A percentile compares a stretch with the other conserved stretches of the same genome.
phyloP scores from a whole-genome alignment of 345 rosid genomes.

The Durio zibethinus region DNA sequence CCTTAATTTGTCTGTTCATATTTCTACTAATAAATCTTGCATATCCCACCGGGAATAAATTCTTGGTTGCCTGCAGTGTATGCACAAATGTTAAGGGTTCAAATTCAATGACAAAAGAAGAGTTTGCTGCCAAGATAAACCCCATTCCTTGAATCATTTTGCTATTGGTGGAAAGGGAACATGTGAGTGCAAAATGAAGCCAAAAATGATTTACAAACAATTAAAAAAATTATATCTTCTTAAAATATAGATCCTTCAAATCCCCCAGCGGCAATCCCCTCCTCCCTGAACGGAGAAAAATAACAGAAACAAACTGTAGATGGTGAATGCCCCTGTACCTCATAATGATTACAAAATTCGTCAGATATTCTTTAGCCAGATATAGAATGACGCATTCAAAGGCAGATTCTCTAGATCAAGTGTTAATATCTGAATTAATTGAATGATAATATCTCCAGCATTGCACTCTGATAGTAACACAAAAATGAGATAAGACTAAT shows the following conservation, averaged over 20 bases:
- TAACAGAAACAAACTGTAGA: background rate
- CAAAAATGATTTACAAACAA: background rate
- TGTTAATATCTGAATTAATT: background rate
- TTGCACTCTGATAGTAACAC: background rate
- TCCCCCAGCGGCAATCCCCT: background rate
- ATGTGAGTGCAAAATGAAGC: background rate
- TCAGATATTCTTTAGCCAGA: background rate
- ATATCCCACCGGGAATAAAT: no score
- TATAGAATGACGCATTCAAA: background rate
- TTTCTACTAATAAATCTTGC: no score
- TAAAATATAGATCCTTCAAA: background rate
- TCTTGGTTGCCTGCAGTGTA: background rate
- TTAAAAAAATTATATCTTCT: background rate
- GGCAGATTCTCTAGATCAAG: background rate
- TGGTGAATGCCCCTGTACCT: background rate
- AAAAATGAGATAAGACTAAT: background rate
- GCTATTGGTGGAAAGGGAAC: background rate
- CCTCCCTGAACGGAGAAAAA: background rate
- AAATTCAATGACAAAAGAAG: background rate
- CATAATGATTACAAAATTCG: constrained; percentile 1
- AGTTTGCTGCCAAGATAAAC: background rate
- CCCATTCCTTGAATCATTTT: background rate
- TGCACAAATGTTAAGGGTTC: background rate
- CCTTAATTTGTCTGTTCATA: no score
- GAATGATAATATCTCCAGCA: background rate